Base-by-base conservation (phyloP, 331 rosid species). In the Erythrophleum ivorense region DNA sequence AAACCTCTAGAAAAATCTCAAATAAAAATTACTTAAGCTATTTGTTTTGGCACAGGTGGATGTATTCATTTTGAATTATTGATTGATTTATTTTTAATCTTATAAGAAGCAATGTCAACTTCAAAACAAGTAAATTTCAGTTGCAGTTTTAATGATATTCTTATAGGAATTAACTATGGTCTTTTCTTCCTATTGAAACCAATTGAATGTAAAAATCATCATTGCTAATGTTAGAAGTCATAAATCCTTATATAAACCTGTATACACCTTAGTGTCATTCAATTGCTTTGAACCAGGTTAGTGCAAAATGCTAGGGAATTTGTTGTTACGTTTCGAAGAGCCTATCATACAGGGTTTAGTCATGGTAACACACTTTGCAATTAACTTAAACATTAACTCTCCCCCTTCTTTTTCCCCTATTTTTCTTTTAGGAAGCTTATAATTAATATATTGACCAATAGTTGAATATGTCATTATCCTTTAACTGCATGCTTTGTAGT, bases 301-400 rank as follows among this genome's bases (percentile, higher is more conserved):
- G 95, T 91, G 83, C 95, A 91, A 84, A 91, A 91, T 87, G 85
- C 95, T 4, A 92, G 95, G 70, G 95, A 89, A 72, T 91, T 86
- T 87, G 95, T 91, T 76, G 95, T 91, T 81, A 91, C 92, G 67
- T 91, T 91, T 82, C 95, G 91, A 71, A 87, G 95, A 81, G 95
- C 95, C 52, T 91, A 91, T 80, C 95, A 91, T 81, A 91, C 95
- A 29, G 95, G 95, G 70, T 89, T 91, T 84, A 91, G 95, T 81
- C 95, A 85, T 85, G 95, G 93, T 89, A 86, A 88, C 92, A 18
- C 73, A 76, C 81, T 74, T 67, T 0, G 16, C 68, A 36, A 38
- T 38, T n/a, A 43, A 62, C 40, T 57, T 52, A 46, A 66, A 68
- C 38, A 49, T 21, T 24, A 24, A 24, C 29, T 24, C 29, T 24